Evolutionary conservation across 495 filamentous ascomycete genomes (phyloP).

Genomic region (Penicillium lividum): DNA sequence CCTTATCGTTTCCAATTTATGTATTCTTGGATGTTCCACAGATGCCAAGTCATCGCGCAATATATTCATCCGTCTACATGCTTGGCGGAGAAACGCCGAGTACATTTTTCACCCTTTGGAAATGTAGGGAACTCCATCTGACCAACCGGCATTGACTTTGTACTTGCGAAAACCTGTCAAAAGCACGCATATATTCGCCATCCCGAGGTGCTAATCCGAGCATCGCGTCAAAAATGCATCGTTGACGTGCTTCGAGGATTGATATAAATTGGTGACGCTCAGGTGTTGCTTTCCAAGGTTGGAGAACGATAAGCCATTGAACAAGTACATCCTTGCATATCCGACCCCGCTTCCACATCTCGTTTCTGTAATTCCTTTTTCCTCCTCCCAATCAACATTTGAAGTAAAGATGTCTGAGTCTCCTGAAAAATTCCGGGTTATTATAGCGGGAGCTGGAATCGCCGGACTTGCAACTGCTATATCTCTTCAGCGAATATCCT

Average conservation of each 20-base stretch:
- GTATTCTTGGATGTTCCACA: not conserved
- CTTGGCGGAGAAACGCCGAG: not conserved
- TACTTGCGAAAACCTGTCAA: not conserved
- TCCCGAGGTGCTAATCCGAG: not conserved
- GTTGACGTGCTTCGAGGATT: slow-evolving; percentile 26
- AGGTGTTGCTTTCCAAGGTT: not conserved
- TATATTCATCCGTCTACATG: slow-evolving; percentile 13
- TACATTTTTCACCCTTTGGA: not conserved
- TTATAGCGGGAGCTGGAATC: slow-evolving; percentile 51
- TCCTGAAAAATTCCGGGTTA: slow-evolving; percentile 32
- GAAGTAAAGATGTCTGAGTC: slow-evolving; percentile 13
- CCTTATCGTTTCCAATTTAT: not conserved
- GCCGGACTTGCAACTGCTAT: slow-evolving; percentile 50
- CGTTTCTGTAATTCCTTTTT: not conserved
- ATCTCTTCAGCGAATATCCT: slow-evolving; percentile 31
- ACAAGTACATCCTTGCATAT: not conserved
- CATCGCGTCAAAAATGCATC: slow-evolving; percentile 22
- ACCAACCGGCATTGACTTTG: not conserved
- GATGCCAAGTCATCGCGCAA: slow-evolving; percentile 16
- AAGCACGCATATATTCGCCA: slow-evolving; percentile 21
- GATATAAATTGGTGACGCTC: not conserved
- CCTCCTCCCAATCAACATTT: not conserved
- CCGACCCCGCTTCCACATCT: not conserved
- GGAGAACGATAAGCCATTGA: not conserved
- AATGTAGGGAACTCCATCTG: not conserved